Base-by-base conservation (phyloP, 2,329 filamentous ascomycete species). In the Aspergillus jensenii region DNA sequence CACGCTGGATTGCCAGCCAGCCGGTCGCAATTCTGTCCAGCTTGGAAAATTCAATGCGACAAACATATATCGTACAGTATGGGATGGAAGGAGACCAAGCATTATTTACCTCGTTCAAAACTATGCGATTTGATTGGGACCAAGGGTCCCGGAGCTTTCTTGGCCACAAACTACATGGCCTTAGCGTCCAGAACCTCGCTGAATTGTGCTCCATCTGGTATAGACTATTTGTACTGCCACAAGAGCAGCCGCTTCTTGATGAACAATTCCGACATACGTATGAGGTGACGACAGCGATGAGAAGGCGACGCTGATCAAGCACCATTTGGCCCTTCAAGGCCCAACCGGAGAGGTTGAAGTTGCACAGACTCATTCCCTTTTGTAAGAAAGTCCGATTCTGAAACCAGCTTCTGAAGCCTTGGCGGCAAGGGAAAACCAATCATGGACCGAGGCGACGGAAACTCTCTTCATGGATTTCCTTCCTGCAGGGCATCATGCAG, bases 41-140 rank as follows among this genome's bases (percentile, higher is more conserved):
- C 12, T 15, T n/a, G 6, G 35, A 15, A n/a, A 37, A 37, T 44
- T 12, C 23, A n/a, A 25, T 46, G 44, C 23, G 12, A 12, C 43
- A 37, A 12, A 45, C 21, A 31, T 52, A 51, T 41, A 44, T n/a
- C 27, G 23, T 55, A 46, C 44, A 44, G n/a, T 37, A n/a, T 21
- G 33, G 27, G 21, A 31, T 23, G 41, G 19, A 21, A 45, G 17
- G 19, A 44, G 58, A 60, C 60, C 53, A 62, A 64, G 62, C 63
- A 61, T 61, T 64, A 57, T 63, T 58, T 64, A 60, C 61, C 56
- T 59, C 52, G 44, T 45, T 55, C 54, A 58, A 55, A 49, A 52
- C 27, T 45, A 47, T 45, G 37, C 41, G 15, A 25, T 56, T 50
- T 55, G 23, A 53, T 45, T 52, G 49, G 47, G 52, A 60, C 52